Conservation (phyloP, 2,329 filamentous ascomycete species). For the Aspergillus piperis region DNA sequence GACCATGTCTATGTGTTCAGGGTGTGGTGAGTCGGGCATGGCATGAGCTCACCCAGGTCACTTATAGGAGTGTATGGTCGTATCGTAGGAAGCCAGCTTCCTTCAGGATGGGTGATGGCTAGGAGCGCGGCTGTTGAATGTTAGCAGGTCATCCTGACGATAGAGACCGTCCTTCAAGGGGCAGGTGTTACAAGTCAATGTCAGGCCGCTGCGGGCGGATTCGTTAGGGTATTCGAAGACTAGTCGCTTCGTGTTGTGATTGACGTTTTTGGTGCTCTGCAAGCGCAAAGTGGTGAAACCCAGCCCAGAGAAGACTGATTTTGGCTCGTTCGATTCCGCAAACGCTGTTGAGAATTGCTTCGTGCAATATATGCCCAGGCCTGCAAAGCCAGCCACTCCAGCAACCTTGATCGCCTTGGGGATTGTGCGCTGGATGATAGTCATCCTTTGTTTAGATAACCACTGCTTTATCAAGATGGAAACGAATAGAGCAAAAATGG, state of each 20-base stretch:
- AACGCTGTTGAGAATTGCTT: background rate
- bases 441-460: background rate
- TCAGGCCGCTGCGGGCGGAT: constrained; percentile 6
- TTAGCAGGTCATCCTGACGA: background rate
- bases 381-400: background rate
- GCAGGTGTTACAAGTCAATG: constrained; percentile 14
- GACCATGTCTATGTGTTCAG: background rate
- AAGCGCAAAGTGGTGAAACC: constrained; percentile 1
- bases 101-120: constrained; percentile 61
- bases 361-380: background rate
- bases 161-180: background rate
- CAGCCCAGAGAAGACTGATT: background rate
- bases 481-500: background rate
- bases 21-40: background rate
- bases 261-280: constrained; percentile 5
- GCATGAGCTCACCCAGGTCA: constrained; percentile 45
- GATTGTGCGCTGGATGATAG: background rate
- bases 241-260: constrained; percentile 17
- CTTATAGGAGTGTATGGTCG: constrained; percentile 69
- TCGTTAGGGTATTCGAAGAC: constrained; percentile 11
- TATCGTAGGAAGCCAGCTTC: constrained; percentile 59
- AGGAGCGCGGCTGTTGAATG: constrained; percentile 55
- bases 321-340: background rate
- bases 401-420: background rate
- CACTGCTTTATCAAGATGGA: background rate